Base-by-base conservation (phyloP, 1,284 basidiomycete genomes). In the Fistulinella cinereoalba region DNA sequence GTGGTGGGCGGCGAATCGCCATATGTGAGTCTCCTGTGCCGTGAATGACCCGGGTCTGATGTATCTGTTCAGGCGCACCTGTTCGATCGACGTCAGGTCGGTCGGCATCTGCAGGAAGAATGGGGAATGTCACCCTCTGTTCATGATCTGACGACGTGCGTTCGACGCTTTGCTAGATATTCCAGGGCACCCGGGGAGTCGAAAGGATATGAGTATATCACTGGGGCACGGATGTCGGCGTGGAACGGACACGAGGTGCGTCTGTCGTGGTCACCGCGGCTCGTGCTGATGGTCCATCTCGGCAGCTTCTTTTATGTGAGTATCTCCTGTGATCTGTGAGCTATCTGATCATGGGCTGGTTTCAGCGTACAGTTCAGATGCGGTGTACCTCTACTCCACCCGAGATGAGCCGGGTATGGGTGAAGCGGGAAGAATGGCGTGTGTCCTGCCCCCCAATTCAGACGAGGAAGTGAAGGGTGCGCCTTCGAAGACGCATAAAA, bases 11-110 rank as follows among this genome's bases (percentile, higher is more conserved):
- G 88, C 27, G 79, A 83, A 50, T 79, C 81, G 0, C 76, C 79
- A 28, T 83, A 79, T 61, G 88, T 87, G 54, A 51, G 81, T 71
- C 18, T 24, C 22, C 15, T 32, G 6, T 33, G 16, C 24, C 19
- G 13, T 37, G 19, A 41, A 24, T 15, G 12, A 7, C 29, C 5
- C 13, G 10, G 40, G 27, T 10, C 43, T 48, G 24, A 57, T 22
- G 0, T 27, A 6, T 39, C 3, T 50, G 8, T 37, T 24, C 15
- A 92, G 82, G 93, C 88, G 1, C 93, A 88, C 66, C 76, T 97
- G 1, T 95, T 92, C 59, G 94, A 97, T 65, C 77, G 94, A 43
- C 78, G 94, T 45, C 87, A 92, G 65, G 69, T 80, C 15, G 81
- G 83, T 8, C 77, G 83, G 7, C 74, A 80, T 43, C 67, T 88